Conservation (phyloP, 306 rosid species). For the Pachyrhizus erosus region DNA sequence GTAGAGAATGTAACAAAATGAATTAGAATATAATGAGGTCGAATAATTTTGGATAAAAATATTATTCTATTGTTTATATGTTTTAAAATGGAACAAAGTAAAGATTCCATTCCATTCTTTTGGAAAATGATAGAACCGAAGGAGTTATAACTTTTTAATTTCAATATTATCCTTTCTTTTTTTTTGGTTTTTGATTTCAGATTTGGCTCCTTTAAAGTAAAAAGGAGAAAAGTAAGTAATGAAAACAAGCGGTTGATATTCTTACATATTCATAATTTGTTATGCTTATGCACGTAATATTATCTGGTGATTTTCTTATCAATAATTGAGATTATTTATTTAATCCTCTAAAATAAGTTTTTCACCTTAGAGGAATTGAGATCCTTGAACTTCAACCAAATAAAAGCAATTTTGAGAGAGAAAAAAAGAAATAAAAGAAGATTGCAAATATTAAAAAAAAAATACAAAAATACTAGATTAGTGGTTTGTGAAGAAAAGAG, state of each 20-base stretch:
- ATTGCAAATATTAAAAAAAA: background rate
- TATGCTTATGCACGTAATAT: too few relatives aligned
- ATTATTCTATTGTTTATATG: background rate
- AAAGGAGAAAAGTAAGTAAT: too few relatives aligned
- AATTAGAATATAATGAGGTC: background rate
- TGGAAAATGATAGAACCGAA: background rate
- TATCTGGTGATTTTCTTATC: background rate
- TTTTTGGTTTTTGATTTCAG: background rate
- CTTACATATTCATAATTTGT: too few relatives aligned
- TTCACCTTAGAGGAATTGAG: background rate
- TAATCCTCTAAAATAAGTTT: background rate
- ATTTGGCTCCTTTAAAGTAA: background rate
- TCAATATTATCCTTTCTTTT: background rate
- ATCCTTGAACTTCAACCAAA: background rate
- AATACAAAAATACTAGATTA: background rate
- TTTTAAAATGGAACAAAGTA: background rate
- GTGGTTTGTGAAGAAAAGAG: background rate
- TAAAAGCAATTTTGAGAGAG: background rate
- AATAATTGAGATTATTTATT: background rate
- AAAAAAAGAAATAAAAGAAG: background rate
- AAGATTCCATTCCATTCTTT: background rate
- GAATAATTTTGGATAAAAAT: background rate
- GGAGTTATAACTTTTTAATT: background rate
- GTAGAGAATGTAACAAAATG: background rate
- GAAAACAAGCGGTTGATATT: too few relatives aligned